Evolutionary conservation across 176 grass and related monocot genomes (phyloP), one percentile per base, ranked within the genome.

Genomic region (Musa acuminata): DNA sequence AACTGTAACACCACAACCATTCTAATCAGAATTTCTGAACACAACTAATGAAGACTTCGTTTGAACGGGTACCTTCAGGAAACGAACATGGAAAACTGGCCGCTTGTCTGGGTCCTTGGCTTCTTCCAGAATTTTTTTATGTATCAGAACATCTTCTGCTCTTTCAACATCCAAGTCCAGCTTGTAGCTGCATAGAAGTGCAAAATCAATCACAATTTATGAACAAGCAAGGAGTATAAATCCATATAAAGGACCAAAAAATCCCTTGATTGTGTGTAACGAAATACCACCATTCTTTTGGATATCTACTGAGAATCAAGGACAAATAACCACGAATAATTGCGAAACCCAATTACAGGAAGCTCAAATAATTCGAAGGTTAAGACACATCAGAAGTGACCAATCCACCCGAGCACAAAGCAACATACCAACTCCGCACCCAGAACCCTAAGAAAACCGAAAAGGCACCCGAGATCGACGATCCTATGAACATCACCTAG

Each of bases 401-500:
- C 35, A 43, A 43, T 6, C 35, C 35, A 43, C 35, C 35, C 35
- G 0, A 43, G 35, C 35, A 43, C 35, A 43, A 43, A 43, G 35
- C 35, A 43, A 43, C 3, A 27, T 8, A 53, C 53, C 19, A 73
- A 29, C 52, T 16, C 57, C 13, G 57, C 57, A 5, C 1, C 13
- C 12, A 17, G n/a, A 60, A 60, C 13, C 13, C 13, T 13, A 60
- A 43, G 24, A 7, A 69, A 49, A 11, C 29, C 8, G 24, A 69
- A 69, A 11, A 62, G 48, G 29, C 11, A 49, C 19, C 62, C 4
- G 50, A 27, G 12, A 49, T 62, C 35, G 35, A 43, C 35, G 35
- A 21, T 49, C 69, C 49, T 8, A 19, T 23, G 16, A 50, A 49
- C 19, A 9, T 77, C 50, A 96, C 94, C 94, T 97, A 2, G 27